Conservation (phyloP, 2,329 filamentous ascomycete genomes). For the Clonostachys chloroleuca region DNA sequence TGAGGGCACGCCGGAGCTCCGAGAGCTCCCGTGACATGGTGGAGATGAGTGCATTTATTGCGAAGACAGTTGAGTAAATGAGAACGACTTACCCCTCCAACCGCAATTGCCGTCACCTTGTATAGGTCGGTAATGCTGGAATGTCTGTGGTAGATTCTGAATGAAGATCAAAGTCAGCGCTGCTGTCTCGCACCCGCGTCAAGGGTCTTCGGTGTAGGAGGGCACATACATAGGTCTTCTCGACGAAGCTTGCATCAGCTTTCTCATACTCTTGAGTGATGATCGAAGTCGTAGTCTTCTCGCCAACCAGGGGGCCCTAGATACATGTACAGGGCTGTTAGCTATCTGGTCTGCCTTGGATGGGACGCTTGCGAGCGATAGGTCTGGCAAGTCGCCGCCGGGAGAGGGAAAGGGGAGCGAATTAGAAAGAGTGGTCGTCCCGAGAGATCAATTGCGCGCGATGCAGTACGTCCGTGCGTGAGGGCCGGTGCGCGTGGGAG, state of each 20-base stretch:
- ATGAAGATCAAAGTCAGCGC: conserved; percentile 2
- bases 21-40: too few relatives aligned
- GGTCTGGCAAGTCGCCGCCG: too few relatives aligned
- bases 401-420: too few relatives aligned
- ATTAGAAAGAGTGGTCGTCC: too few relatives aligned
- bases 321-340: background rate
- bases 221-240: conserved; percentile 57
- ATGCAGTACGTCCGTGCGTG: too few relatives aligned
- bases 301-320: conserved; percentile 80
- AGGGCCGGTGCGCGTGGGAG: too few relatives aligned
- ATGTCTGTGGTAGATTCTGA: conserved; percentile 76
- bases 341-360: background rate
- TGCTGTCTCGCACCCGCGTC: background rate
- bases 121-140: conserved; percentile 82
- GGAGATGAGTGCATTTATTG: too few relatives aligned
- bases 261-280: conserved; percentile 85
- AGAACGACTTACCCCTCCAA: conserved; percentile 76
- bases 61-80: too few relatives aligned
- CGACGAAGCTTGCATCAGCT: conserved; percentile 78
- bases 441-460: too few relatives aligned
- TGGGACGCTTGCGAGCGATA: background rate
- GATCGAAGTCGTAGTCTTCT: conserved; percentile 69
- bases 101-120: conserved; percentile 95
- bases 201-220: too few relatives aligned
- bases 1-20: too few relatives aligned